Evolutionary conservation across 805 yeast genomes (phyloP), one percentile per base, ranked within the genome.

Genomic region (Lipomyces anomalus): DNA sequence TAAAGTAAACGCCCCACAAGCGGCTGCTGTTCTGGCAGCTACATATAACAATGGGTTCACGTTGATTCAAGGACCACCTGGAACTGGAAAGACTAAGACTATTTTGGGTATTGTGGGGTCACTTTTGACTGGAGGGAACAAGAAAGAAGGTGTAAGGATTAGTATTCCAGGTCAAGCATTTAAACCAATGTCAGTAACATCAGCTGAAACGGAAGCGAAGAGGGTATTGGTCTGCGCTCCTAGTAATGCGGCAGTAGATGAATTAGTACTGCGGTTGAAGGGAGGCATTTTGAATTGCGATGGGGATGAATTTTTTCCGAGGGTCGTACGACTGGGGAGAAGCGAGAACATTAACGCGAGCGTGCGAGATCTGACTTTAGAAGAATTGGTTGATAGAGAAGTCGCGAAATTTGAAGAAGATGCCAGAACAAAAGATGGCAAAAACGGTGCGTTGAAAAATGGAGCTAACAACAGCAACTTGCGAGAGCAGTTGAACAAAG

Each of bases 241-340:
- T 2, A 86, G 96, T 62, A 92, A 92, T 68, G 99, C 99, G 1
- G 99, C 99, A 11, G 96, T 92, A 3, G 99, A 92, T 66, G 98
- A 94, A 61, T 71, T 92, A 50, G 92, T 88, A 11, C 58, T 88
- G 17, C 81, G 99, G 61, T 68, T 92, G 48, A 79, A 82, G 54
- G 71, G 69, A 17, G 97, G 96, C 4, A 79, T 89, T 1, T 64
- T 65, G 35, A 42, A 57, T 18, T 30, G 39, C 22, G 71, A 75
- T 53, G 67, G 80, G 18, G 62, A 67, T 29, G 64, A 65, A 9
- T 50, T 59, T 1, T 74, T 78, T 50, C 95, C 95, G 0, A 73
- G 72, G 22, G 73, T 92, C 7, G 94, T 92, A 9, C 77, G 99
- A 57, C 67, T 92, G 30, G 98, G 99, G 35, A 70, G 95, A 41